Evolutionary conservation across 495 filamentous ascomycete genomes (phyloP).

Genomic region (Xylaria acuta): DNA sequence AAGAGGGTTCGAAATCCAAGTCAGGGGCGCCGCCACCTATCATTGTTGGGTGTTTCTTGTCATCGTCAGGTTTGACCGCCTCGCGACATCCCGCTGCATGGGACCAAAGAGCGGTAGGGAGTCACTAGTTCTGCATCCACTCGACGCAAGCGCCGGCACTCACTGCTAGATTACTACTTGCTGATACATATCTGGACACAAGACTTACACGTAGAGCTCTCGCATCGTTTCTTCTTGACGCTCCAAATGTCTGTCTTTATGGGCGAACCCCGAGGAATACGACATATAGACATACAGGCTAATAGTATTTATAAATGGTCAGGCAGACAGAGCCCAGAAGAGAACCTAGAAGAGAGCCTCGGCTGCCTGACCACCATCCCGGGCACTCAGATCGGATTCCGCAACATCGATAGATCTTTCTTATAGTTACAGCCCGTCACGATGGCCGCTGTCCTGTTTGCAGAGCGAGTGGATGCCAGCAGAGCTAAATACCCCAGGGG

Average conservation of each 20-base stretch:
- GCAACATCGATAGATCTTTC: neutral
- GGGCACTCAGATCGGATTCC: slow-evolving; percentile 10
- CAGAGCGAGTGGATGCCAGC: neutral
- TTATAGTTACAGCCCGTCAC: neutral
- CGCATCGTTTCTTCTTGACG: neutral
- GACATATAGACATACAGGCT: neutral
- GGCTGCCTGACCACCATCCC: slow-evolving; percentile 9
- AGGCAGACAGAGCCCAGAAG: neutral
- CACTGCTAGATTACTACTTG: neutral
- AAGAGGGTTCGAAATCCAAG: neutral
- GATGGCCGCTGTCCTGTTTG: neutral
- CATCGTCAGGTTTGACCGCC: slow-evolving; percentile 21
- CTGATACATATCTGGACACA: neutral
- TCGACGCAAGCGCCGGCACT: slow-evolving; percentile 20
- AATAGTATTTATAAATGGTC: neutral
- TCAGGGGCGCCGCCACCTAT: slow-evolving; percentile 1
- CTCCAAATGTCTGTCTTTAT: neutral
- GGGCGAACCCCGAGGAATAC: neutral
- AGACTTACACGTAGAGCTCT: neutral
- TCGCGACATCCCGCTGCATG: slow-evolving; percentile 1
- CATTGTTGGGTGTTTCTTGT: slow-evolving; percentile 7
- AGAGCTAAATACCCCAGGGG: neutral
- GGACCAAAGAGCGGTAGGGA: slow-evolving; percentile 10
- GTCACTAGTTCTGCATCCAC: slow-evolving; percentile 2
- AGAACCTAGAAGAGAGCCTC: neutral